Base-by-base conservation (phyloP, 805 yeast genomes). In the Diddensiella transvaalensis region DNA sequence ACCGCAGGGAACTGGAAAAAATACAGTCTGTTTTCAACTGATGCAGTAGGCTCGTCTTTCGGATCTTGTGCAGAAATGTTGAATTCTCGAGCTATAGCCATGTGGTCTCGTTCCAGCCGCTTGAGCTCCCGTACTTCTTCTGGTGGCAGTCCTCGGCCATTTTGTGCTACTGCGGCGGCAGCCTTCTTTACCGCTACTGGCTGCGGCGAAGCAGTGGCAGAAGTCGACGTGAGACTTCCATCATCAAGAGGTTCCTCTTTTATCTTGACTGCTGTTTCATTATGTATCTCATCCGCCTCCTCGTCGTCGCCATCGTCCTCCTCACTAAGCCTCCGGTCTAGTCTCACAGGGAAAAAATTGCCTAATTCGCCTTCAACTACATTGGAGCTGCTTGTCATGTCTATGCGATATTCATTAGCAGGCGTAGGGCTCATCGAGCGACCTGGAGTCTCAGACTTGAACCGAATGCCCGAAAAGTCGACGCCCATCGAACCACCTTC, bases 1-100 rank as follows among this genome's bases (percentile, higher is more conserved):
- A 70, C 53, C 33, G 69, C 69, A 1, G 82, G 82, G 47, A 79
- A 63, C 51, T 80, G 83, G 55, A 80, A 58, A 10, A 78, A 63
- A 40, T 57, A 64, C 22, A 66, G 56, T 47, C 57, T 49, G 24
- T 62, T 60, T 18, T 60, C 66, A 13, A 61, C 47, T 4, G 49
- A 52, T 11, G 56, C 39, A 3, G 26, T 35, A 11, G 40, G 50
- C 10, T 22, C 47, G 18, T 8, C 22, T 13, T 41, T 41, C 26
- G 10, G 22, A 42, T 17, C 29, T 39, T 18, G 32, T 29, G 50
- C 36, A 32, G 24, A 36, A 13, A 53, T 49, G 17, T 44, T 40
- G 43, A 55, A 55, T 24, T 55, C 59, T 19, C 47, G 43, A 3
- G 54, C 49, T 36, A 56, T 52, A 4, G 48, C 46, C 30, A 42